Base-by-base conservation (phyloP, 176 grass and related monocot species). In the Triticum turgidum region DNA sequence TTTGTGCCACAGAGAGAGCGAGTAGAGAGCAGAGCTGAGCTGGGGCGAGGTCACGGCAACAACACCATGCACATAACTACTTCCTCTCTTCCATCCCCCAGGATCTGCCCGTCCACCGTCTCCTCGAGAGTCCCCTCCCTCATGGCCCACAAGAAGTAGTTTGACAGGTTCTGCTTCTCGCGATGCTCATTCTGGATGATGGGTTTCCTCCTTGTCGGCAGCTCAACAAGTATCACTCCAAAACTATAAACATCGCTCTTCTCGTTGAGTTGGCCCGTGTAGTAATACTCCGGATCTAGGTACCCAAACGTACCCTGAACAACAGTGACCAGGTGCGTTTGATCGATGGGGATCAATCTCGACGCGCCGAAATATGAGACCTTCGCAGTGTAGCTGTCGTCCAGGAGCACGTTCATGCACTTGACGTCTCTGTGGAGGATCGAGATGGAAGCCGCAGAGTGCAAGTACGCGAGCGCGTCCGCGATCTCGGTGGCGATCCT, bases 231-330 rank as follows among this genome's bases (percentile, higher is more conserved):
- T 51, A 75, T 75, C 29, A 81, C 78, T 25, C 78, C 85, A 5
- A 87, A 87, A 5, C 85, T 81, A 5, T 87, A 81, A 2, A 87
- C 85, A 27, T 87, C 68, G 4, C 78, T 87, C 78, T 87, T 87
- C 12, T 87, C 68, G 9, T 47, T 87, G 8, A 87, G 69, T 5
- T 74, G 68, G 9, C 78, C 68, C 0, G 68, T 87, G 21, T 54
- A 4, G 14, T 74, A 87, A 69, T 87, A 86, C 42, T 87, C 85
- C 6, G 85, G 77, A 32, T 87, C 85, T 3, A 87, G 22, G 56
- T 73, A 87, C 5, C 85, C 85, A 0, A 65, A 87, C 0, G 78
- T 81, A 10, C 78, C 85, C 3, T 87, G 68, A 6, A 87, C 29
- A 9, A 20, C 41, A 0, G 78, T 87, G 2, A 87, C 21, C 7